Evolutionary conservation across 129 eudicot genomes (phyloP), one percentile per base, ranked within the genome.

Genomic region (Scalesia atractyloides): DNA sequence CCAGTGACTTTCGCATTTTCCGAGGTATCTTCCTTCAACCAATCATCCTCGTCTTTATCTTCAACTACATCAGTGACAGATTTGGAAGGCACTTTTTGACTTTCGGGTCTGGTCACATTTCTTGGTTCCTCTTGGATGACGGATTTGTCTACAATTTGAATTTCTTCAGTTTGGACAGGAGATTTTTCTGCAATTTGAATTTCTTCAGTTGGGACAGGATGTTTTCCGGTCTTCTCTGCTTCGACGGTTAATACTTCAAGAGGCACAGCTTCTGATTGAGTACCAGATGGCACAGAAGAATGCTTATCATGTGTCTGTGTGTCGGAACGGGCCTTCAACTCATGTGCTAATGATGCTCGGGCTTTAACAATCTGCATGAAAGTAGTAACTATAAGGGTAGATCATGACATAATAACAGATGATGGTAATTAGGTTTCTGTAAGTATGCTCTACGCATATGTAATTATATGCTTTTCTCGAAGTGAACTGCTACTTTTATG

Each of bases 341-440:
- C 95, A 12, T 50, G 80, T 54, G 86, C 68, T 66, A 95, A 71
- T 53, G 79, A 80, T 26, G 91, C 89, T 80, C 97, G 85, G 54
- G 99, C 99, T 76, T 86, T 73, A 70, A 88, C 76, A 72, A 90
- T 83, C 99, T 95, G 91, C 75, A 87, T 8, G 36, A 34, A 70
- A 1, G 73, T 26, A 66, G 2, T n/a, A 22, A 53, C 20, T 15
- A 54, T 44, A 12, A 12, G 8, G 2, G n/a, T 58, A 5, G 4
- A 26, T 24, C 17, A 33, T 18, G 66, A 13, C 33, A 18, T 48
- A 53, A 39, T 43, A 52, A 50, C 61, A 16, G 59, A 9, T 15
- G 34, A 16, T 3, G 8, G 12, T 68, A 26, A 48, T 66, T 14
- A 65, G 34, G 14, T 46, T 20, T 41, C 39, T 44, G 8, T 44